Evolutionary conservation across 1,284 basidiomycete genomes (phyloP), one percentile per base, ranked within the genome.

Genomic region (Ustilago loliicola): DNA sequence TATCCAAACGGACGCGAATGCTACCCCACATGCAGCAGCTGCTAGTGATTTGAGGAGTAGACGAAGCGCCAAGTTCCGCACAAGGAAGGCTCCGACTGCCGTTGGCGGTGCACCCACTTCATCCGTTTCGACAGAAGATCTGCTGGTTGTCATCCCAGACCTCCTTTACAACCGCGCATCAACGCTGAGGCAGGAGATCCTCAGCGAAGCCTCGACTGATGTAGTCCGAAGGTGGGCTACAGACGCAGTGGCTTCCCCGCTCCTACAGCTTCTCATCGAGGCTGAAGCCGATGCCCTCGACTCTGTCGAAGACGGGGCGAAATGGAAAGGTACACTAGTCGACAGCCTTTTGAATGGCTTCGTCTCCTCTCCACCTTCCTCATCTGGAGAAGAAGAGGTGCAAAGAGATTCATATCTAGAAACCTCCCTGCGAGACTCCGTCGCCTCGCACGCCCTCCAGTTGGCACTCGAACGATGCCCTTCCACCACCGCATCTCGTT

Each of bases 371-470:
- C 57, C 56, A 0, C 40, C 59, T 19, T 1, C 45, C 1, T 2
- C 45, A 10, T 40, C 27, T 17, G 61, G 38, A 23, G 54, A n/a
- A 15, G n/a, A n/a, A n/a, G 40, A 63, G 8, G 59, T 57, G n/a
- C 55, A 75, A 21, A 76, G 62, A 38, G 80, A 82, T 61, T 34
- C 66, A 11, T 75, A 82, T 59, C 70, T 85, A 56, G 85, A 86
- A 50, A 70, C 84, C 0, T 65, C 80, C 1, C 65, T 86, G 8
- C 80, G 84, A 19, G 84, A 86, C 68, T 62, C 73, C 21, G 76
- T 84, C 8, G 85, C 82, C 9, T 83, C 82, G 1, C 85, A 85
- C 58, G 76, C 80, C 3, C 61, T 86, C 19, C 70, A 86, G 51
- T 68, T 64, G 27, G 66, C 73, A 15, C 59, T 75, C 45, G 61